These are phyloP conservation scores for Plasmodium cynomolgi DNA, from an alignment of 169 alveolate genomes.

Conservation along the genomic window DNA sequence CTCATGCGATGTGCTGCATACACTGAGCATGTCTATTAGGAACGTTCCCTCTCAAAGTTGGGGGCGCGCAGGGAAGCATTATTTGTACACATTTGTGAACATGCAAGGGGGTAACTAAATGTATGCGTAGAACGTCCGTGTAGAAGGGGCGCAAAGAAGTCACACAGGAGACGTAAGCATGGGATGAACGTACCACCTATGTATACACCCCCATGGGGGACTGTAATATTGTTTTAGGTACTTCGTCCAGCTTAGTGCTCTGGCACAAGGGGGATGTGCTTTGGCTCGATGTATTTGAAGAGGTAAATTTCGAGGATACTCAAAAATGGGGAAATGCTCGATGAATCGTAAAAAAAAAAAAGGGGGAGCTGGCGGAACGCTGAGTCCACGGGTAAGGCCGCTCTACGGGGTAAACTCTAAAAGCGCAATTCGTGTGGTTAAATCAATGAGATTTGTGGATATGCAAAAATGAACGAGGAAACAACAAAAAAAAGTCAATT, in stretches of 20 bases:
- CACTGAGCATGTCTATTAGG: not conserved
- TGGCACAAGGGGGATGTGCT: not conserved
- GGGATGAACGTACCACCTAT: not conserved
- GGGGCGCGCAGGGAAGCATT: not conserved
- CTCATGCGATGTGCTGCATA: not conserved
- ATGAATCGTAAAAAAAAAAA: not conserved
- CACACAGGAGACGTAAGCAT: not conserved
- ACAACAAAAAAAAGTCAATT: not conserved
- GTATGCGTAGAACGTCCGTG: not conserved
- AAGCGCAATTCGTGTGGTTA: not conserved
- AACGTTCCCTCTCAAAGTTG: not conserved
- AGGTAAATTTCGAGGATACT: not conserved
- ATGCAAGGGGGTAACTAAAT: not conserved
- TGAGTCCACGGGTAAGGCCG: not conserved
- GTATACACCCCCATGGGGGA: not conserved
- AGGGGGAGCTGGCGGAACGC: not conserved
- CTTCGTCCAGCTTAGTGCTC: not conserved
- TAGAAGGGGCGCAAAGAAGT: not conserved
- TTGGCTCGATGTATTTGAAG: not conserved
- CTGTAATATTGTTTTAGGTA: not conserved
- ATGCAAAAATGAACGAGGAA: not conserved
- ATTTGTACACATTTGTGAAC: not conserved
- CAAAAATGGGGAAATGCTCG: not conserved
- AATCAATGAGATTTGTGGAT: not conserved
- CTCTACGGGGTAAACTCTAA: not conserved